phyloP scores from a whole-genome alignment of 2,329 filamentous ascomycete genomes.

The Ophiobolus disseminans region DNA sequence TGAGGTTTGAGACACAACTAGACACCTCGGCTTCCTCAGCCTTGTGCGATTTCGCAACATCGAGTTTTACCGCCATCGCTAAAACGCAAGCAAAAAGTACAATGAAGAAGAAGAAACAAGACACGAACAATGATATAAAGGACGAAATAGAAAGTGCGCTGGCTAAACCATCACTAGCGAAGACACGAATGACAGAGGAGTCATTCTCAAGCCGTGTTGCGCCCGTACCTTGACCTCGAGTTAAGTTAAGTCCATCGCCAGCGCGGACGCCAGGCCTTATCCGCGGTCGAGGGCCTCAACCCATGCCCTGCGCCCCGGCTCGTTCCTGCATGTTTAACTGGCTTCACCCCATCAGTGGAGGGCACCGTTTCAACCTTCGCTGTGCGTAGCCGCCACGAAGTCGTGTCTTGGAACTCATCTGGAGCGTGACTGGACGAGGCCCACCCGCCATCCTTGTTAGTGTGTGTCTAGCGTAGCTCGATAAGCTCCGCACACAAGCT shows the following conservation, averaged over 20 bases:
- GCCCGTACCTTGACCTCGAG: constrained; percentile 20
- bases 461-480: constrained; percentile 20
- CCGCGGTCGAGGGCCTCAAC: constrained; percentile 31
- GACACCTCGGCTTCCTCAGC: constrained; percentile 38
- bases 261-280: constrained; percentile 39
- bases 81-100: constrained; percentile 14
- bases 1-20: constrained; percentile 50
- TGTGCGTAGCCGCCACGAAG: constrained; percentile 37
- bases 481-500: constrained; percentile 27
- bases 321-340: constrained; percentile 47
- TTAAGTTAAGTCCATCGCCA: constrained; percentile 18
- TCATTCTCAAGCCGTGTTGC: constrained; percentile 21
- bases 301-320: constrained; percentile 15
- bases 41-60: constrained; percentile 23
- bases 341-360: constrained; percentile 26
- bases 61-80: constrained; percentile 33
- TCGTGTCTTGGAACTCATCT: constrained; percentile 30
- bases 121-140: constrained; percentile 16
- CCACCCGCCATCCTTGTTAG: constrained; percentile 24
- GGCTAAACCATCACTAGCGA: constrained; percentile 28
- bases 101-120: constrained; percentile 13
- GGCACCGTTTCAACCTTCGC: constrained; percentile 32
- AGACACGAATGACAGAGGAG: constrained; percentile 27
- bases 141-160: constrained; percentile 24
- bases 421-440: constrained; percentile 30